Evolutionary conservation across 1,139 yeast species (phyloP), one percentile per base, ranked within the genome.

Genomic region (Pichia sp.): DNA sequence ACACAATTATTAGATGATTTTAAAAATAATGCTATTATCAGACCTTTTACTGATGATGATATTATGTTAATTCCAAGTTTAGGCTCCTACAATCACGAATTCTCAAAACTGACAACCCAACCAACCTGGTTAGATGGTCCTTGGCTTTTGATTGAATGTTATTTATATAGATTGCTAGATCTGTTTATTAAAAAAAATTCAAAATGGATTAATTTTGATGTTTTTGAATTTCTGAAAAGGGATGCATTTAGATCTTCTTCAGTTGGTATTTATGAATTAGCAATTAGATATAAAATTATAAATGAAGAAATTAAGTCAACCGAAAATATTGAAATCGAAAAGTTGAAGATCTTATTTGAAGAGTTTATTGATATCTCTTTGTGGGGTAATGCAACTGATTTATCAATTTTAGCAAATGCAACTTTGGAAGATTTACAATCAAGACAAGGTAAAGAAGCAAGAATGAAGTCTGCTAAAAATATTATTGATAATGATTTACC

Each of bases 331-430:
- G 60, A 55, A 55, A 31, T 27, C 7, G 61, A 62, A 16, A 60
- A 62, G 19, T 70, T 85, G 57, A 67, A 75, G 56, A 64, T 79
- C n/a, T 69, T 83, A 48, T 85, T 85, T 70, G 76, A 76, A 57
- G 99, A 95, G 66, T 87, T 90, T 62, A 71, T 87, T 46, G 96
- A 90, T 64, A 81, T 93, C 56, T 87, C 97, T 0, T 73, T 93
- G 54, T 93, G 99, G 99, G 99, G 99, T 28, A 93, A 93, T 69
- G 97, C 98, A 28, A 89, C 97, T 8, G 99, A 93, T 70, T 76
- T 93, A 64, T 89, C 97, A 0, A 73, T 95, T 55, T 74, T 93
- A 58, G 91, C 95, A 5, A 89, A 87, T 52, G 87, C 88, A 43
- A 81, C 93, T 9, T 69, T 89, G 42, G 96, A 90, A 52, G 97